Percentiles rank a stretch among this genome's conserved stretches.
Conservation (phyloP, 176 grass and related monocot genomes). For the Typha latifolia region DNA sequence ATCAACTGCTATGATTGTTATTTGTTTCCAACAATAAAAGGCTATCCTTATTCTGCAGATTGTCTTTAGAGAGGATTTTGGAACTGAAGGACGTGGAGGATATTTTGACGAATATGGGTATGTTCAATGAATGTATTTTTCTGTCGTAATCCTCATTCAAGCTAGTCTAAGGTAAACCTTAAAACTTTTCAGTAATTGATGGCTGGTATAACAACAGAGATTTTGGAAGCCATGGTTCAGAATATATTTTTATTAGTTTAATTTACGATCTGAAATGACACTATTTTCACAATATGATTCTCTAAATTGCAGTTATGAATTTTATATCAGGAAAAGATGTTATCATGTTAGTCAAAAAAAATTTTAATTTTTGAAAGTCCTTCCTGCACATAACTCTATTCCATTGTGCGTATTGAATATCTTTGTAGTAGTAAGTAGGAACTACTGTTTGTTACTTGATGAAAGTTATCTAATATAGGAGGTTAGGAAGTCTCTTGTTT, state of each 20-base stretch:
- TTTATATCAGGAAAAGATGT: too few species aligned
- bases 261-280: too few species aligned
- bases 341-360: too few species aligned
- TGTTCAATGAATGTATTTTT: conserved; percentile 8
- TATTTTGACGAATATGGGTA: conserved; percentile 99
- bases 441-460: not conserved
- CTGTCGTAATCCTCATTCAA: not conserved
- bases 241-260: too few species aligned
- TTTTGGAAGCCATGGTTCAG: too few species aligned
- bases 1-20: too few species aligned
- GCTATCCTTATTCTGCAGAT: conserved; percentile 49
- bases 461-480: not conserved
- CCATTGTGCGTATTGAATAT: not conserved
- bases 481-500: not conserved
- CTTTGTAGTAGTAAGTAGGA: too few species aligned
- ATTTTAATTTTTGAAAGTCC: too few species aligned
- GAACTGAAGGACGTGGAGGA: conserved; percentile 93
- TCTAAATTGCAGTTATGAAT: too few species aligned
- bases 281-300: too few species aligned
- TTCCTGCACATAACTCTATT: too few species aligned
- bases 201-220: not conserved
- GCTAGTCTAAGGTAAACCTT: not conserved
- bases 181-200: not conserved
- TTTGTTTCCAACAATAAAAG: too few species aligned
- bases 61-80: conserved; percentile 97